Base-by-base conservation (phyloP, 192 early-diverging fungal species). In the Spizellomyces sp. region DNA sequence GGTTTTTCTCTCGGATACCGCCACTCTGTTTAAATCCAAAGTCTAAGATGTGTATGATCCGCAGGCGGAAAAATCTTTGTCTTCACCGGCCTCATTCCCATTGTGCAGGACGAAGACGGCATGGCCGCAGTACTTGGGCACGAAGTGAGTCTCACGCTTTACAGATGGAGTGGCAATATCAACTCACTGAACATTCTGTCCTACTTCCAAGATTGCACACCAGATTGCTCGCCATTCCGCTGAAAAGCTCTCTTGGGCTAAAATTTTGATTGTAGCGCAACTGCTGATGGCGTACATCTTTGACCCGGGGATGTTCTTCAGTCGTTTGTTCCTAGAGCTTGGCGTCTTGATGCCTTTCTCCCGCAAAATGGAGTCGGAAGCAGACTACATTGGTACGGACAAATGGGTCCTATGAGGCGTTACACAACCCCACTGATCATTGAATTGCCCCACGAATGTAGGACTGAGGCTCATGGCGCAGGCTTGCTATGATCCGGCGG, bases 51-150 rank as follows among this genome's bases (percentile, higher is more conserved):
- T 54, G 50, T 27, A 12, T 17, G 59, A 19, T 45, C 14, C 7
- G 22, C 61, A 69, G 73, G 73, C 45, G 94, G 94, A 45, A 95
- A 96, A 78, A 90, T 99, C 0, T 99, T 99, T 88, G 97, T 99
- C 43, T 99, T 98, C 69, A 94, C 94, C 22, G 97, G 97, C 5
- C 87, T 99, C 17, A 80, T 99, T 5, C 90, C 90, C 3, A 80
- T 99, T 36, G 87, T 87, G 0, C 62, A 83, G 59, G 88, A 92
- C 76, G 92, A 94, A 75, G 86, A 92, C 74, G 95, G 94, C 8
- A 73, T 99, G 75, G 97, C 97, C 6, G 92, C 96, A 0, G 94
- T 99, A 4, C 73, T 99, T 21, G 92, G 94, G 0, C 97, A 99
- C 72, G 97, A 99, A 76, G 69, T 80, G 15, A 17, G 36, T 69